Evolutionary conservation across 768 basidiomycete species (phyloP).

Genomic region (Auriscalpium orientale): DNA sequence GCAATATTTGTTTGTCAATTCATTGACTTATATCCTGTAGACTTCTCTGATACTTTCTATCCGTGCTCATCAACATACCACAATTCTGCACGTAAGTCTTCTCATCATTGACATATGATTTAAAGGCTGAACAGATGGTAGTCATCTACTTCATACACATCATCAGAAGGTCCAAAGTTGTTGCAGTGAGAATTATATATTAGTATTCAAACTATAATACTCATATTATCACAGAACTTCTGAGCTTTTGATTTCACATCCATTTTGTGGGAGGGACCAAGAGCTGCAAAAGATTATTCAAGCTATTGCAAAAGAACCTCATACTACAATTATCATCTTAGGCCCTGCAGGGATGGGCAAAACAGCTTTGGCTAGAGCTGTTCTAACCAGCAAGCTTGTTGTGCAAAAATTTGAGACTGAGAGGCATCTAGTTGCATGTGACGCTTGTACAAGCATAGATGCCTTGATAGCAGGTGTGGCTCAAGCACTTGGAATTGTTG

Average conservation of each 20-base stretch:
- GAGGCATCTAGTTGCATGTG: neutral
- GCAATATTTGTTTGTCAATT: too few relatives aligned
- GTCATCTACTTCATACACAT: too few relatives aligned
- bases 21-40: too few relatives aligned
- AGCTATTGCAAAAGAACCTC: neutral
- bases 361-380: neutral
- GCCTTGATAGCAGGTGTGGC: neutral
- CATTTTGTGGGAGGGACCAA: neutral
- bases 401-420: neutral
- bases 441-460: neutral
- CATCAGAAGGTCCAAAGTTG: too few relatives aligned
- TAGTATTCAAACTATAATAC: neutral
- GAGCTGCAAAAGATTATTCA: conserved; percentile 1
- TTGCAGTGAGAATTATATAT: neutral
- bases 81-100: neutral
- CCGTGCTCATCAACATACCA: neutral
- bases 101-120: too few relatives aligned
- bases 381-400: neutral
- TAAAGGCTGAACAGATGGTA: too few relatives aligned
- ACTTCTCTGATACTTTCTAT: neutral
- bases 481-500: neutral
- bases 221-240: neutral
- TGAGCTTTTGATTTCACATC: neutral
- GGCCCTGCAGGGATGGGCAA: neutral
- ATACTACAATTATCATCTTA: neutral